Evolutionary conservation across 371 early-diverging fungal genomes (phyloP).

Genomic region (Syncephalastrum sp.): DNA sequence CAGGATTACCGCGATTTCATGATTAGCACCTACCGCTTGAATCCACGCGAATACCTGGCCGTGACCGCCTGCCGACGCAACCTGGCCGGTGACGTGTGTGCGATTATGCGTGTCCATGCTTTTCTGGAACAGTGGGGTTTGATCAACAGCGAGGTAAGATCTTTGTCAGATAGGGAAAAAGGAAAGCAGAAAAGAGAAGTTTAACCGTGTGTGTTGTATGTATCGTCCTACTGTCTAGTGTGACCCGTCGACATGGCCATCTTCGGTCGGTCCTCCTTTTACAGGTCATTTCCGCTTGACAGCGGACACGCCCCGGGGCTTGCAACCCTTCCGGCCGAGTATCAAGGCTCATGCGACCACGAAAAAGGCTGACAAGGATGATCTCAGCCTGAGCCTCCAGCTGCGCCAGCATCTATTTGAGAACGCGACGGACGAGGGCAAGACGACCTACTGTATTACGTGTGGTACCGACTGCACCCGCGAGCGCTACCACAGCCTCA

Average conservation of each 20-base stretch:
- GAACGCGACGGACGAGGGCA: constrained; percentile 26
- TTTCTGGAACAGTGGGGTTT: constrained; percentile 99
- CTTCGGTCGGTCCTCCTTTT: constrained; percentile 90
- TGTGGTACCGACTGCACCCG: constrained; percentile 89
- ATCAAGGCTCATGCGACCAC: constrained; percentile 23
- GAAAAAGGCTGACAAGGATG: constrained; percentile 9
- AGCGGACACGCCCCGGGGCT: constrained; percentile 93
- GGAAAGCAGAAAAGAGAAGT: not conserved
- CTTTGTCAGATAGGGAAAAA: not conserved
- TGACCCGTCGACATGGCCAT: constrained; percentile 91
- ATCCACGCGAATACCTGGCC: constrained; percentile 93
- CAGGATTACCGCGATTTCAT: constrained; percentile 97
- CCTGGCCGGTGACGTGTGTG: constrained; percentile 96
- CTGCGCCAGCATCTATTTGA: constrained; percentile 62
- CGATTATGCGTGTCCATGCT: constrained; percentile 96
- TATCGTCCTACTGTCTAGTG: constrained; percentile 46
- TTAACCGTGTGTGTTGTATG: not conserved
- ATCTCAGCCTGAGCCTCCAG: constrained; percentile 41
- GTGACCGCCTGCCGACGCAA: constrained; percentile 96
- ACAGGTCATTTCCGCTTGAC: constrained; percentile 95
- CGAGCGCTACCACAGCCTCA: constrained; percentile 78
- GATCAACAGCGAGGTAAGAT: constrained; percentile 92
- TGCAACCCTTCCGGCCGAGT: constrained; percentile 81
- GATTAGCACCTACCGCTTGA: constrained; percentile 94
- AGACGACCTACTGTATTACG: constrained; percentile 74